Conservation (phyloP, 805 yeast genomes). For the Starmerella apicola region DNA sequence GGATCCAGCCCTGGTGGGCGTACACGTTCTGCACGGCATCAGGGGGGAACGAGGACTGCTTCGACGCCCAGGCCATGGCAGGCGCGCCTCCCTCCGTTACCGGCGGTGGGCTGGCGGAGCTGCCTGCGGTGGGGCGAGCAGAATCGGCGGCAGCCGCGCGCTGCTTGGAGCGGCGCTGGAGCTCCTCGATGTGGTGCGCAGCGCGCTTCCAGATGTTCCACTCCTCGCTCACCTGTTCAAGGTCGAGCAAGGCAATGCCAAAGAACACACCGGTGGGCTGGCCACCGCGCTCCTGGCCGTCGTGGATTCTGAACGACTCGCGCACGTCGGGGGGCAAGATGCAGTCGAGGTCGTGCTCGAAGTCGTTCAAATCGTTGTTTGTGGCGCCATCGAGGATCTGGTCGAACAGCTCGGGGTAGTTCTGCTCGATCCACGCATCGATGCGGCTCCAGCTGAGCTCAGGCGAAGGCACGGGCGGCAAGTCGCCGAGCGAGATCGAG, state of each 20-base stretch:
- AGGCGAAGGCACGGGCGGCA: constrained; percentile 55
- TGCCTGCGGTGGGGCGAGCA: not conserved
- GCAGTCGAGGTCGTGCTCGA: constrained; percentile 69
- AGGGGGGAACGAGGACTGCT: constrained; percentile 65
- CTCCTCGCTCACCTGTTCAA: constrained; percentile 71
- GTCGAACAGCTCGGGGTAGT: constrained; percentile 71
- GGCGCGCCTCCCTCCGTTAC: not conserved
- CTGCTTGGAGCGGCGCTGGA: constrained; percentile 7
- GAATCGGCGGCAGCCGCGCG: constrained; percentile 1
- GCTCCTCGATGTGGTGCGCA: constrained; percentile 24
- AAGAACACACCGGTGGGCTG: constrained; percentile 65
- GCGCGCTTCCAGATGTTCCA: constrained; percentile 67
- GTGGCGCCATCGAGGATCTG: constrained; percentile 73
- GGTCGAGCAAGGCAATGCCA: constrained; percentile 65
- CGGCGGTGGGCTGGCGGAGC: not conserved
- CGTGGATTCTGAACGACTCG: constrained; percentile 70
- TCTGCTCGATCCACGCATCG: constrained; percentile 65
- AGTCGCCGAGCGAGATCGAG: constrained; percentile 35
- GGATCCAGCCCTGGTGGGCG: constrained; percentile 89
- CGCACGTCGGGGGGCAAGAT: constrained; percentile 69
- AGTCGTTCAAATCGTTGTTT: constrained; percentile 60
- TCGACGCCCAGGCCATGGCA: constrained; percentile 28
- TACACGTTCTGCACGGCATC: constrained; percentile 59
- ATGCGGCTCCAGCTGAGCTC: constrained; percentile 77
- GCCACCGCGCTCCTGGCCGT: constrained; percentile 78